Evolutionary conservation across 1,284 basidiomycete species (phyloP), one percentile per base, ranked within the genome.

Genomic region (Ustilago trichophora): DNA sequence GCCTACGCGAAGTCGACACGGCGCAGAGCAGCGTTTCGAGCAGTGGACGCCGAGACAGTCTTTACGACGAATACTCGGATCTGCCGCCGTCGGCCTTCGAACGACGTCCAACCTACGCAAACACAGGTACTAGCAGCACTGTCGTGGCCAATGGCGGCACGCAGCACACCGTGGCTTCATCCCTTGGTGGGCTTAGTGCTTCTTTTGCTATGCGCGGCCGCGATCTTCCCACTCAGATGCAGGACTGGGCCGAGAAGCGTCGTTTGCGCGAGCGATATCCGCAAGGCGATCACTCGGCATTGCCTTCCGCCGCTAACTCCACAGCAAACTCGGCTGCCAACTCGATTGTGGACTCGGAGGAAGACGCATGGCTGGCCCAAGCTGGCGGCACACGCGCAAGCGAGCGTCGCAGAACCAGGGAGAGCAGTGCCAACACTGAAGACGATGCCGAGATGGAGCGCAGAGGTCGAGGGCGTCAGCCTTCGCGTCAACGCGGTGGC

Each of bases 171-270:
- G 43, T 56, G 3, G 62, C 73, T 10, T 49, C 63, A 3, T 73
- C 71, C 15, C 55, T 75, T 0, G 58, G 63, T 18, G 66, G 65
- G 6, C 60, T 76, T 8, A 72, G 67, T 37, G 75, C 75, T 2
- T 75, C 73, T 3, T 76, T 76, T 32, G 75, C 75, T n/a, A 75
- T 76, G 75, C 59, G 75, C 18, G 75, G 75, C 6, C 59, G 73
- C 18, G 75, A 75, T 3, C 42, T 68, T 6, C 73, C 73, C 6
- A 12, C 59, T 4, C 67, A 71, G 35, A 54, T 73, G 55, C 73
- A 76, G 44, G 75, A 75, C 45, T 75, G 73, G 75, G 63, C 75
- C 18, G 68, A 71, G n/a, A 71, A 72, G 56, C 57, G 72, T 25
- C 50, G 75, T n/a, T 37, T 76, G 37, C 62, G 66, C 11, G 75